Evolutionary conservation across 305 asterid genomes (phyloP).

Genomic region (Rubia balearica): DNA sequence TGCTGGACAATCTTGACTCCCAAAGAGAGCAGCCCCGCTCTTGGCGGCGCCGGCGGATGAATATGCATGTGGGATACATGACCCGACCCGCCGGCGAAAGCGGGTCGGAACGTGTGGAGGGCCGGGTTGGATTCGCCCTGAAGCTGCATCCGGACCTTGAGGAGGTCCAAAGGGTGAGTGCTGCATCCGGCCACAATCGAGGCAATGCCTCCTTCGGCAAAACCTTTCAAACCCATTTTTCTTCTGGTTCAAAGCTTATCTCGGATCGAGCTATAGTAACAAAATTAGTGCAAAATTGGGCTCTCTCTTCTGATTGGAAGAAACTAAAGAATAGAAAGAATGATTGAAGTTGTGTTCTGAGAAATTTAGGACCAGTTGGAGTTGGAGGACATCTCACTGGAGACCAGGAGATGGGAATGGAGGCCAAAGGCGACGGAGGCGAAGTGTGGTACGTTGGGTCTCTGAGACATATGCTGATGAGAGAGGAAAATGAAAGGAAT

Average conservation of each 20-base stretch:
- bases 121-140: conserved; percentile 60
- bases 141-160: conserved; percentile 88
- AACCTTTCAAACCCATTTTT: conserved; percentile 72
- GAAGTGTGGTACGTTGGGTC: conserved; percentile 71
- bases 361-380: conserved; percentile 41
- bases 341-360: background rate
- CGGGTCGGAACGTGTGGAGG: conserved; percentile 47
- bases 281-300: background rate
- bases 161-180: conserved; percentile 77
- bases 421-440: conserved; percentile 65
- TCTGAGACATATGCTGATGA: conserved; percentile 67
- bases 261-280: background rate
- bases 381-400: conserved; percentile 77
- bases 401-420: conserved; percentile 88
- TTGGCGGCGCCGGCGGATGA: conserved; percentile 32
- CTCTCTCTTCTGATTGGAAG: background rate
- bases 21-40: conserved; percentile 56
- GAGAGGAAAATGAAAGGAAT: background rate
- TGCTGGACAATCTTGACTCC: conserved; percentile 62
- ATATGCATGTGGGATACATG: conserved; percentile 23
- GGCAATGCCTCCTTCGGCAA: conserved; percentile 89
- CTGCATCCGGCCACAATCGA: conserved; percentile 85
- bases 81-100: conserved; percentile 33
- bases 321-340: background rate
- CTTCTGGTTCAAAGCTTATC: background rate